Evolutionary conservation across 805 yeast genomes (phyloP).

Genomic region (Yarrowia bubula): DNA sequence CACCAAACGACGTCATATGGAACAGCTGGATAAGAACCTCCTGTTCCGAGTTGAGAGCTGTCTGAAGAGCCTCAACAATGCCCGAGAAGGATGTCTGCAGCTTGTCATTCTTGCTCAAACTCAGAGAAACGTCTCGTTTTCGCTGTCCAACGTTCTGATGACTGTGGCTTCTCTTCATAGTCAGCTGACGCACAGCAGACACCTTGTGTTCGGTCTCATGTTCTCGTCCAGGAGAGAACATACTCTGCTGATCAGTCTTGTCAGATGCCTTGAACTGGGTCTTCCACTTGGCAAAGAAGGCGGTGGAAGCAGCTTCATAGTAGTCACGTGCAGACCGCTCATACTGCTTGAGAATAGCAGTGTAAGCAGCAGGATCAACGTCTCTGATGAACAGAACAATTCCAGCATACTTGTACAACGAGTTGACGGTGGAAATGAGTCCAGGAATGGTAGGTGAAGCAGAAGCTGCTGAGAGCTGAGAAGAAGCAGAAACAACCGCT

Average conservation of each 20-base stretch:
- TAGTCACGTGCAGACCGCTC: slow-evolving; percentile 39
- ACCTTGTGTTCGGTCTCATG: slow-evolving; percentile 5
- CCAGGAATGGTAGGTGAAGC: slow-evolving; percentile 29
- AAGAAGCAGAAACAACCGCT: slow-evolving; percentile 31
- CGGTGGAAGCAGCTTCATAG: slow-evolving; percentile 41
- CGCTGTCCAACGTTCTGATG: slow-evolving; percentile 8
- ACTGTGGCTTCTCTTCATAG: slow-evolving; percentile 19
- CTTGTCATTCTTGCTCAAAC: slow-evolving; percentile 16
- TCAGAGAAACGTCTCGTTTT: slow-evolving; percentile 14
- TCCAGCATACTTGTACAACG: slow-evolving; percentile 45
- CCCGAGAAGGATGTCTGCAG: slow-evolving; percentile 23
- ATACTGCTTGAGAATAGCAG: slow-evolving; percentile 46
- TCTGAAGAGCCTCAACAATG: slow-evolving; percentile 22
- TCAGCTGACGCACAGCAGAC: slow-evolving; percentile 14
- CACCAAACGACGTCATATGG: slow-evolving; percentile 44
- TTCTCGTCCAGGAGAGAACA: slow-evolving; percentile 13
- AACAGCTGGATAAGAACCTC: slow-evolving; percentile 49
- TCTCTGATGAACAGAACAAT: slow-evolving; percentile 59
- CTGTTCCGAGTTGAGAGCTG: slow-evolving; percentile 42
- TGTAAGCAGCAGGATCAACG: slow-evolving; percentile 50
- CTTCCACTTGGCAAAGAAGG: slow-evolving; percentile 38
- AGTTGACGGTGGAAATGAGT: slow-evolving; percentile 34
- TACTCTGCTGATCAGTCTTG: slow-evolving; percentile 1
- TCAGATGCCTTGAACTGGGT: slow-evolving; percentile 27
- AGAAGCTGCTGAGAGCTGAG: slow-evolving; percentile 14